Evolutionary conservation across 768 basidiomycete genomes (phyloP), one percentile per base, ranked within the genome.

Genomic region (Hortiboletus campestris): DNA sequence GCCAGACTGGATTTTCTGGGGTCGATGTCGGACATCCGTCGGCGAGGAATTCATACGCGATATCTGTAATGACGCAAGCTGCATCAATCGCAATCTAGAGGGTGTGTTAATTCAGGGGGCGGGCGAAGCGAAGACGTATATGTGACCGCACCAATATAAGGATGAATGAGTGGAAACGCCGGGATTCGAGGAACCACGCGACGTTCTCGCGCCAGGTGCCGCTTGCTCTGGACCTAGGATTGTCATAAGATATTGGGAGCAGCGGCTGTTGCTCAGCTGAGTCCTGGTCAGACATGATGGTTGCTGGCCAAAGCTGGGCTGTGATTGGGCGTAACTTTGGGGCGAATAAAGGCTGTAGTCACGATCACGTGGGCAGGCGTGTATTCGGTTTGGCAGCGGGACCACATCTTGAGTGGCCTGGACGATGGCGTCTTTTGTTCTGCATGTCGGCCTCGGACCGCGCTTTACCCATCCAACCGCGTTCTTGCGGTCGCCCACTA

Each of bases 21-120:
- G 40, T 5, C 25, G 25, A 25, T 3, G 25, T 25, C 6, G 69
- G 67, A 64, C 89, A 90, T 16, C 64, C 65, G 17, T 80, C 72
- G 28, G 76, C 77, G 31, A 92, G 79, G 56, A 91, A 82, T 20
- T 81, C 83, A 64, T 86, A 89, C 16, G 74, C 77, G 7, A 93
- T 77, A 69, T 92, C 89, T 25, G 79, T 75, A 34, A 92, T 78
- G n/a, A 91, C 88, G 63, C 86, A 88, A 3, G 62, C 59, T 9
- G 84, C 84, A 69, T 93, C 90, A 47, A 85, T 77, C 5, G 78
- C 59, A 57, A 85, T 85, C 86, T 83, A 53, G 48, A 16, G 38
- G 10, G 39, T 14, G 40, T 28, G 52, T 59, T 46, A 53, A 49
- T 32, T 61, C 28, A 65, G 49, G 40, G 55, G 45, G 28, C 13